Percentiles rank a stretch among this genome's conserved stretches.
Evolutionary conservation across 352 stramenopile genomes (phyloP).

Genomic region (Blastocystis sp.): DNA sequence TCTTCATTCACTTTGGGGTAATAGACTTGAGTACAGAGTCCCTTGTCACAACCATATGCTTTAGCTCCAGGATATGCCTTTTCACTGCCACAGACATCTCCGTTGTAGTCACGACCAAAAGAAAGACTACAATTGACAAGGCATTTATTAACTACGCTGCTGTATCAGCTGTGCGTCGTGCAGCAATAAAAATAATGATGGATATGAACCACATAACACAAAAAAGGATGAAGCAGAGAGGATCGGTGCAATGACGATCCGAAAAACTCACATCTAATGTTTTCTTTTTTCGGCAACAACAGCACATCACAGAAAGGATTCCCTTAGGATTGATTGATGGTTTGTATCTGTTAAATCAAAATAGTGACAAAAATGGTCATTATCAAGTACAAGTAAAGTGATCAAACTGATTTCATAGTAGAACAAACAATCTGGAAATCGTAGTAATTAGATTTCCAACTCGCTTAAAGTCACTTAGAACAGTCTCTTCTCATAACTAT

Average conservation of each 20-base stretch:
- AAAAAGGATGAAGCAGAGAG: constrained; percentile 30
- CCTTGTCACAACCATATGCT: constrained; percentile 39
- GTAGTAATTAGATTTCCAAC: no score
- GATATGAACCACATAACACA: constrained; percentile 31
- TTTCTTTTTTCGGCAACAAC: constrained; percentile 55
- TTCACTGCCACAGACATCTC: constrained; percentile 71
- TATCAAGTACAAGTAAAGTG: not conserved
- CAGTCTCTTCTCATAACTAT: no score
- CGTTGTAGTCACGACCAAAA: constrained; percentile 70
- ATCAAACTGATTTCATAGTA: not conserved
- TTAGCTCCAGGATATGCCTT: not conserved
- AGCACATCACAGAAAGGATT: no score
- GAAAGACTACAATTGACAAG: not conserved
- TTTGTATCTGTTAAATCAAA: no score
- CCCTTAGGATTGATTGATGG: no score
- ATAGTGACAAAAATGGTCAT: not conserved
- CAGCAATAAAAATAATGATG: constrained; percentile 30
- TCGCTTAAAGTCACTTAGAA: no score
- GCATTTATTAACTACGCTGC: not conserved
- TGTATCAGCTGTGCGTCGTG: constrained; percentile 2
- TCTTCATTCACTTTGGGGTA: constrained; percentile 76
- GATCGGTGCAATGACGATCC: constrained; percentile 35
- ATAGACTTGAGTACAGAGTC: constrained; percentile 68
- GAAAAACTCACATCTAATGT: constrained; percentile 26
- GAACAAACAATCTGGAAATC: not conserved